A percentile compares a stretch with the other conserved stretches of the same genome.
phyloP scores from a whole-genome alignment of 2,329 filamentous ascomycete genomes.

The Colletotrichum falcatum region DNA sequence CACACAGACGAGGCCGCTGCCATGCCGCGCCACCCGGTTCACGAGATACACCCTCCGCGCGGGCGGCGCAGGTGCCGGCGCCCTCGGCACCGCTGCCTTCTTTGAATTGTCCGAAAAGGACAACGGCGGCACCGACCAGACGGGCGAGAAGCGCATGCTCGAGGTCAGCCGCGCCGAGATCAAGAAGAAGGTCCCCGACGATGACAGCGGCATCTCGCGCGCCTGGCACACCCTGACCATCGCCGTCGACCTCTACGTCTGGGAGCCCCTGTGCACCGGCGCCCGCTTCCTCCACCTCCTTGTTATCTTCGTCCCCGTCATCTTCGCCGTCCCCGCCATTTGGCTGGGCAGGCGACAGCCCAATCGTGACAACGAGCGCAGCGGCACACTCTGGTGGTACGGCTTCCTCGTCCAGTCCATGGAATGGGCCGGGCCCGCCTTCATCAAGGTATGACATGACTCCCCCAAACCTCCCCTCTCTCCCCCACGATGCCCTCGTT shows the following conservation, averaged over 20 bases:
- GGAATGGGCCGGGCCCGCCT: constrained; percentile 93
- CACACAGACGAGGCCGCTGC: constrained; percentile 43
- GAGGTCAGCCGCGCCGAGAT: constrained; percentile 84
- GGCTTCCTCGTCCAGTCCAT: constrained; percentile 86
- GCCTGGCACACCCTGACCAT: constrained; percentile 71
- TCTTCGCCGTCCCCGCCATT: constrained; percentile 81
- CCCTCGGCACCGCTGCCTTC: constrained; percentile 68
- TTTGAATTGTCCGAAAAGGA: constrained; percentile 68
- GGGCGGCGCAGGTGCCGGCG: constrained; percentile 54
- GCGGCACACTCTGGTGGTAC: constrained; percentile 95
- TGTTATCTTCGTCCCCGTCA: constrained; percentile 90
- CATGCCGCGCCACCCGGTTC: constrained; percentile 44
- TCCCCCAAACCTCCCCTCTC: fast-evolving
- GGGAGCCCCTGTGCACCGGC: constrained; percentile 89
- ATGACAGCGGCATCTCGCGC: constrained; percentile 69
- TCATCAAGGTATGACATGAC: constrained; percentile 82
- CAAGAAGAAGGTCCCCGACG: constrained; percentile 72
- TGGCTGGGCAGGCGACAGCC: constrained; percentile 79
- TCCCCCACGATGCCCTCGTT: neutral
- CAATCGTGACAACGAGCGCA: constrained; percentile 78
- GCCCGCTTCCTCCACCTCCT: constrained; percentile 89
- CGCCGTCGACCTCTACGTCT: constrained; percentile 77
- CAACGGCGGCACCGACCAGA: constrained; percentile 65
- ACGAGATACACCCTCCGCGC: constrained; percentile 53
- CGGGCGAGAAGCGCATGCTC: constrained; percentile 88